Conservation (phyloP, 2,329 filamentous ascomycete species). For the Hymenoscyphus albidus region DNA sequence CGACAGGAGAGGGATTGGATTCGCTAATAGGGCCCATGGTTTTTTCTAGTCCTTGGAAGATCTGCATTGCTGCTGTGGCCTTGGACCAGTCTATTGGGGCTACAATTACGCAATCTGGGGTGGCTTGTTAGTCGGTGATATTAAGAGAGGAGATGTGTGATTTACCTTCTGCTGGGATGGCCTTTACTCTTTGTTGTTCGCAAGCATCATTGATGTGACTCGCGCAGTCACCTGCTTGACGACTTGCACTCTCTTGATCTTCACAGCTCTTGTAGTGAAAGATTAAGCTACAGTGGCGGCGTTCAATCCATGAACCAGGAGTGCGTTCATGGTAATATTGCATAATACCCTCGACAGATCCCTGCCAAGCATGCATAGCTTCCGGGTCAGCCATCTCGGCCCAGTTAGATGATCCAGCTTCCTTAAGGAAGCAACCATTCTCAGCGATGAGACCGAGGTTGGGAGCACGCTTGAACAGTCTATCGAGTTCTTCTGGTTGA, state of each 20-base stretch:
- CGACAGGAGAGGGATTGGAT: constrained; percentile 47
- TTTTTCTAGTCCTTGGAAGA: constrained; percentile 58
- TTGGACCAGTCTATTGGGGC: constrained; percentile 88
- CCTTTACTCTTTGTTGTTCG: constrained; percentile 76
- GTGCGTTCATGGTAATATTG: constrained; percentile 87
- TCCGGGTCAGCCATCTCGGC: constrained; percentile 69
- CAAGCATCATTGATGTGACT: constrained; percentile 95
- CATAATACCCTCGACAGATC: constrained; percentile 76
- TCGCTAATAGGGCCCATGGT: constrained; percentile 35
- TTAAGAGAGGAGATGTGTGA: not conserved
- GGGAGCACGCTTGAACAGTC: constrained; percentile 77
- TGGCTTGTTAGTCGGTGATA: constrained; percentile 10
- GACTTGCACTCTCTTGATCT: constrained; percentile 68
- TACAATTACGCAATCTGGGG: constrained; percentile 67
- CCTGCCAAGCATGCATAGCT: constrained; percentile 74
- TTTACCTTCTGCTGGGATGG: constrained; percentile 66
- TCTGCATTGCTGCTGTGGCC: constrained; percentile 71
- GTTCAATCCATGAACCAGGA: constrained; percentile 82
- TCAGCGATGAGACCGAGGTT: constrained; percentile 88
- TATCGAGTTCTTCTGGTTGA: constrained; percentile 81
- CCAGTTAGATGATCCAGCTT: constrained; percentile 68
- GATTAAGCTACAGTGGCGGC: constrained; percentile 84
- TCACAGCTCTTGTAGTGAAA: constrained; percentile 86
- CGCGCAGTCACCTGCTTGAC: constrained; percentile 83
- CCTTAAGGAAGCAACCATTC: constrained; percentile 86